Conservation (phyloP, 75 land plant genomes). For the Ceratopteris richardii region DNA sequence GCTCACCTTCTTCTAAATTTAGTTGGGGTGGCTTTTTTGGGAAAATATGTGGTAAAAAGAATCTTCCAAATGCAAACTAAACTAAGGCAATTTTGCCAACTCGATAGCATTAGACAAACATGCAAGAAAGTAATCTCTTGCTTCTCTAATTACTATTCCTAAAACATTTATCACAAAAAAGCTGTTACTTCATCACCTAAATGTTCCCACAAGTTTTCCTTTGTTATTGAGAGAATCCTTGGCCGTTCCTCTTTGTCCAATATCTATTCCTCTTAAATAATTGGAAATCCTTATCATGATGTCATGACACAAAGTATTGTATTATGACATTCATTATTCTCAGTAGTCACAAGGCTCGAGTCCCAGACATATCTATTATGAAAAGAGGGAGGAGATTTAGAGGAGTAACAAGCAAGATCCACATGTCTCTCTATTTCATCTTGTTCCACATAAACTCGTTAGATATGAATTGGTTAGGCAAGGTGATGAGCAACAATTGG, state of each 20-base stretch:
- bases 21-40: slow-evolving; percentile 24
- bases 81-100: slow-evolving; percentile 9
- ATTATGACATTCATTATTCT: slow-evolving; percentile 78
- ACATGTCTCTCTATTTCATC: slow-evolving; percentile 59
- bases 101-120: slow-evolving; percentile 33
- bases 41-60: slow-evolving; percentile 32
- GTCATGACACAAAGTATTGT: slow-evolving; percentile 83
- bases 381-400: slow-evolving; percentile 82
- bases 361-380: slow-evolving; percentile 65
- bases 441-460: slow-evolving; percentile 94
- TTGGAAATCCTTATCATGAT: too few relatives aligned
- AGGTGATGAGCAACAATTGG: slow-evolving; percentile 67
- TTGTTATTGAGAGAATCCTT: slow-evolving; percentile 27
- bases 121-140: slow-evolving; percentile 35
- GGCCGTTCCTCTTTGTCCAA: slow-evolving; percentile 29
- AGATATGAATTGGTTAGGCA: slow-evolving; percentile 89
- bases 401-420: slow-evolving; percentile 69
- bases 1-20: slow-evolving; percentile 33
- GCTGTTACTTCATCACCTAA: slow-evolving; percentile 34
- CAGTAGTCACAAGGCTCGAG: slow-evolving; percentile 65
- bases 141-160: slow-evolving; percentile 31
- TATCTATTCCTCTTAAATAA: slow-evolving; percentile 29
- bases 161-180: slow-evolving; percentile 29
- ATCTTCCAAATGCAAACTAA: slow-evolving; percentile 26
- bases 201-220: slow-evolving; percentile 32